These are phyloP conservation scores for Ciborinia camelliae DNA, from an alignment of 2,329 filamentous ascomycete species.

Conservation along the genomic window DNA sequence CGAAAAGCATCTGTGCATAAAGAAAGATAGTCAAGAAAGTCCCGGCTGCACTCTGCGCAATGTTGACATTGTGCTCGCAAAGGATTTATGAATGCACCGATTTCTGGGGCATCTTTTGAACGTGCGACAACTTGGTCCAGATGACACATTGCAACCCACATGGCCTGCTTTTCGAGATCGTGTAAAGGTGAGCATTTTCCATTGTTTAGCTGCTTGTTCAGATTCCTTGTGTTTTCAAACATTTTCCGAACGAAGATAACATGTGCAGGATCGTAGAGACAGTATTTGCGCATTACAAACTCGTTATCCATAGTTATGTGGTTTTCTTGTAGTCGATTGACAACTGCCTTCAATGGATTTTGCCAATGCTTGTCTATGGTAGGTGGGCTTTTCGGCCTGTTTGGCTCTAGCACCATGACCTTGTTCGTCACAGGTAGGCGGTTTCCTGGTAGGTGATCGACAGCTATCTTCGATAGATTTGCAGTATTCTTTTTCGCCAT, in stretches of 20 bases:
- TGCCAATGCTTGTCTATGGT: no score
- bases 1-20: constrained; percentile 55
- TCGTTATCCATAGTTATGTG: constrained; percentile 72
- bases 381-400: no score
- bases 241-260: constrained; percentile 62
- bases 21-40: constrained; percentile 60
- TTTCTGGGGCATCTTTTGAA: constrained; percentile 64
- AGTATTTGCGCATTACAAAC: constrained; percentile 69
- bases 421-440: no score
- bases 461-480: background rate
- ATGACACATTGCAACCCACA: constrained; percentile 59
- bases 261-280: constrained; percentile 72
- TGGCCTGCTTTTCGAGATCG: constrained; percentile 46
- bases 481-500: constrained; percentile 34
- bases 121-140: constrained; percentile 73
- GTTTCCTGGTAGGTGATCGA: no score
- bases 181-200: constrained; percentile 50
- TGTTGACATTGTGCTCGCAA: constrained; percentile 49
- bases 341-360: constrained; percentile 45
- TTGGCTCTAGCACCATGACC: no score
- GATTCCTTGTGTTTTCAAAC: constrained; percentile 53
- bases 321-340: constrained; percentile 48
- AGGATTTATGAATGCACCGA: constrained; percentile 52
- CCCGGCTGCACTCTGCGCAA: constrained; percentile 54
- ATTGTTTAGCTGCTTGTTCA: constrained; percentile 46